Conservation (phyloP, 768 basidiomycete genomes). For the Epithele typhae region DNA sequence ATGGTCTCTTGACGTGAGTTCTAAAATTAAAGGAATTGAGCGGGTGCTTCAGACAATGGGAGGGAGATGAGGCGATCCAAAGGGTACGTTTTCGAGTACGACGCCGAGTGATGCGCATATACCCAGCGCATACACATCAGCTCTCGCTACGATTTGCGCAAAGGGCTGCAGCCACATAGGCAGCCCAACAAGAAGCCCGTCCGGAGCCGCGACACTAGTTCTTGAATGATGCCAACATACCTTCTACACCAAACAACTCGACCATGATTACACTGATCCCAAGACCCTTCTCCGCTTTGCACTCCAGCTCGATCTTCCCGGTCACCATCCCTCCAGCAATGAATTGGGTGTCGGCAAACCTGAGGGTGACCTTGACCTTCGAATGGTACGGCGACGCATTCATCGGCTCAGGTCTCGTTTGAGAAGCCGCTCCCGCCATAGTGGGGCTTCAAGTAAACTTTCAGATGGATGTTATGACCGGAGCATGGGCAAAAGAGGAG, state of each 20-base stretch:
- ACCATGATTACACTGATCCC: conserved; percentile 75
- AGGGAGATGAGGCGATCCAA: no score
- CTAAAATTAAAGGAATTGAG: no score
- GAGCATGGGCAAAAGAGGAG: conserved; percentile 1
- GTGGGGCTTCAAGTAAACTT: not conserved
- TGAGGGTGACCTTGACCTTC: conserved; percentile 68
- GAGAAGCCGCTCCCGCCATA: conserved; percentile 25
- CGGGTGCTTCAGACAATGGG: no score
- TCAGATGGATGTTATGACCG: not conserved
- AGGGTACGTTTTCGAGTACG: no score
- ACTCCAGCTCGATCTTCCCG: conserved; percentile 80
- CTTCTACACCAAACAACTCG: conserved; percentile 59
- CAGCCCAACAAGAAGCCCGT: no score
- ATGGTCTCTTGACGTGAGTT: conserved; percentile 73
- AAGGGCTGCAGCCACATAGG: no score
- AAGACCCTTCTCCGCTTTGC: conserved; percentile 64
- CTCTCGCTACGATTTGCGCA: no score
- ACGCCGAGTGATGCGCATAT: no score
- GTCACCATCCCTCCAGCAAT: conserved; percentile 63
- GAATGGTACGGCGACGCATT: conserved; percentile 77
- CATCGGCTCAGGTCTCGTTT: conserved; percentile 58
- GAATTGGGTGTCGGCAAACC: conserved; percentile 53
- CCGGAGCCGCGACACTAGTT: not conserved
- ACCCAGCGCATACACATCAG: no score
- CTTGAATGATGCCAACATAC: conserved; percentile 7